Evolutionary conservation across 768 basidiomycete genomes (phyloP), one percentile per base, ranked within the genome.

Genomic region (Pluteus cervinus): DNA sequence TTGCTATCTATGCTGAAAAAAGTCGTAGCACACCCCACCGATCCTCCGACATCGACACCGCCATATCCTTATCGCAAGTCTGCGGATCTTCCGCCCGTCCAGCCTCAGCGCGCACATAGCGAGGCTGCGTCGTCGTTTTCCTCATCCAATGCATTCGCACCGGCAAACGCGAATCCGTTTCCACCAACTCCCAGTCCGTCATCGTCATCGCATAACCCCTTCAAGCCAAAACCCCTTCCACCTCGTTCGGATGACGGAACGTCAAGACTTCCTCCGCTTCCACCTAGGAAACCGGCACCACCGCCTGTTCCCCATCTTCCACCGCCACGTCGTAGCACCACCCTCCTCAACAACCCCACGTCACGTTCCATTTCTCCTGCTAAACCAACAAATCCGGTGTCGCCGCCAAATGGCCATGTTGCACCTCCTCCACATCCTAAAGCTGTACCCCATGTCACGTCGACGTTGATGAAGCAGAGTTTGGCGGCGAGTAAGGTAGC

Each of bases 401-500:
- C 14, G 9, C 14, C 26, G 26, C 26, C 26, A 9, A 28, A 9
- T 28, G 9, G 26, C 14, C 26, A 7, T 48, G 47, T 37, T 32
- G 42, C 46, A 22, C 43, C 36, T 6, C 44, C 38, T 7, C 54
- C 58, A 5, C 63, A 63, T 8, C 60, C 64, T 29, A 70, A 69
- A 47, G 65, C 62, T 2, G 36, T 62, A 2, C 45, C 57, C 1
- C 80, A 84, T 37, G 57, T 75, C 20, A 77, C 76, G 16, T 81
- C 76, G 8, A 68, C 71, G 0, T 60, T 85, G n/a, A 85, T 85
- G 62, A 72, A 73, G 42, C 84, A 87, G 55, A 79, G 76, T 15
- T 61, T 89, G 1, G 77, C 82, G 36, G 86, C 86, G 5, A 78
- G 74, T 40, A 83, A 84, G 49, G 72, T 75, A 0, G 86, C 75